These are phyloP conservation scores for Apostasia ramifera DNA, from an alignment of 106 monocot genomes.

Conservation along the genomic window DNA sequence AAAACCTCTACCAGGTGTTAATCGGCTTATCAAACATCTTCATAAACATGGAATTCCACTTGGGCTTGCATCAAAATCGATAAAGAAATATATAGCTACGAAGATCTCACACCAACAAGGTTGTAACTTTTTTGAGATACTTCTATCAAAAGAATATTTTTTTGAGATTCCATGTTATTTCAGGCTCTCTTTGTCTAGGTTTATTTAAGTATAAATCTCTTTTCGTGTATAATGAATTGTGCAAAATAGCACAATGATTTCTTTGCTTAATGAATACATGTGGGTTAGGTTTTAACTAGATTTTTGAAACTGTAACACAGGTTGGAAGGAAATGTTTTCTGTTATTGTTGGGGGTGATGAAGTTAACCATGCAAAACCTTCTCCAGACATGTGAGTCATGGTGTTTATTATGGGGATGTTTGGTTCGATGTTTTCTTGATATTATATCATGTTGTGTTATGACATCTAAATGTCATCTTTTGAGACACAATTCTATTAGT, in stretches of 20 bases:
- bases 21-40: conserved; percentile 60
- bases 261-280: too few species aligned
- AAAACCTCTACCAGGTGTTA: conserved; percentile 56
- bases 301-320: conserved; percentile 20
- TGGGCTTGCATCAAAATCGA: conserved; percentile 74
- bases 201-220: too few species aligned
- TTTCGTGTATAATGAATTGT: too few species aligned
- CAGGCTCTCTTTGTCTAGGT: too few species aligned
- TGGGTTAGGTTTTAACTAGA: too few species aligned
- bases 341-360: conserved; percentile 70
- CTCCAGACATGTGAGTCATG: conserved; percentile 61
- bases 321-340: conserved; percentile 63
- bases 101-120: conserved; percentile 63
- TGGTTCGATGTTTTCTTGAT: too few species aligned
- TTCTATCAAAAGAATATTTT: too few species aligned
- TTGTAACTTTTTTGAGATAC: conserved; percentile 3
- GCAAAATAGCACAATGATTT: too few species aligned
- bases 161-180: too few species aligned
- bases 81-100: conserved; percentile 32
- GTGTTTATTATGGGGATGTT: not conserved
- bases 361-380: conserved; percentile 56
- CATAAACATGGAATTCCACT: conserved; percentile 53
- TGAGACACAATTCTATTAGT: too few species aligned
- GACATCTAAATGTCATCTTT: too few species aligned
- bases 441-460: too few species aligned